A percentile compares a stretch with the other conserved stretches of the same genome.
These are phyloP conservation scores for Pythium rishiriense DNA, from an alignment of 352 stramenopile species.

Conservation along the genomic window DNA sequence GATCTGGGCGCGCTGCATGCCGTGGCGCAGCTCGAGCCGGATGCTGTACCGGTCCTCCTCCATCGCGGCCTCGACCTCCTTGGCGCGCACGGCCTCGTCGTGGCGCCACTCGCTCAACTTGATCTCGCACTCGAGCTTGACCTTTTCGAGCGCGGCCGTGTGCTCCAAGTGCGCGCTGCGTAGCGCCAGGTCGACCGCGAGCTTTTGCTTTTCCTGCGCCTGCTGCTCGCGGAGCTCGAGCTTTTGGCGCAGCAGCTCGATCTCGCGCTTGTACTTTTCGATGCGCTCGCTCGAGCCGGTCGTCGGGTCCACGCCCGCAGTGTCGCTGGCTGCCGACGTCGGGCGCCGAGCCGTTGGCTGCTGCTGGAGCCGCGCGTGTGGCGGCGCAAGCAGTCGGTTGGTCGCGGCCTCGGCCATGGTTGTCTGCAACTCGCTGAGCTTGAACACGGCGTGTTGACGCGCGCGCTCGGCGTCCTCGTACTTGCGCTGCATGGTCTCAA, in stretches of 20 bases:
- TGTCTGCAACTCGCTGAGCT: slow-evolving; percentile 60
- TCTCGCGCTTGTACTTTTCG: slow-evolving; percentile 68
- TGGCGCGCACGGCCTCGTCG: slow-evolving; percentile 51
- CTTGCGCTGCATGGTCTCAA: slow-evolving; percentile 45
- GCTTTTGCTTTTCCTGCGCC: slow-evolving; percentile 47
- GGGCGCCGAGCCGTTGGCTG: background rate
- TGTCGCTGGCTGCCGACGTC: too few relatives aligned
- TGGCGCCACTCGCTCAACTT: slow-evolving; percentile 53
- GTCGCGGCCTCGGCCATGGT: slow-evolving; percentile 31
- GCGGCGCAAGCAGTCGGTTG: slow-evolving; percentile 17
- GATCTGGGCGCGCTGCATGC: slow-evolving; percentile 58
- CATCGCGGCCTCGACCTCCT: slow-evolving; percentile 51
- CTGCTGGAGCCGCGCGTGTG: slow-evolving; percentile 3
- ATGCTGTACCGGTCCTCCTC: slow-evolving; percentile 72
- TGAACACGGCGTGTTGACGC: slow-evolving; percentile 58
- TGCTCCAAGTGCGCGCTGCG: slow-evolving; percentile 51
- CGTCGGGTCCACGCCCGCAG: slow-evolving; percentile 16
- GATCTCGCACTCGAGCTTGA: slow-evolving; percentile 50
- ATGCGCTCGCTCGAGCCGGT: slow-evolving; percentile 41
- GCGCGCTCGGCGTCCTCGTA: slow-evolving; percentile 59
- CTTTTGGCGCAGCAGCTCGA: slow-evolving; percentile 61
- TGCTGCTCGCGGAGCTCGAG: slow-evolving; percentile 54
- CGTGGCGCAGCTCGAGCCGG: slow-evolving; percentile 60
- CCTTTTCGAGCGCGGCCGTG: slow-evolving; percentile 44
- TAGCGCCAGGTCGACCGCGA: slow-evolving; percentile 51